These are phyloP conservation scores for Sugiyamaella grinbergsii DNA, from an alignment of 1,139 yeast species.

Conservation along the genomic window DNA sequence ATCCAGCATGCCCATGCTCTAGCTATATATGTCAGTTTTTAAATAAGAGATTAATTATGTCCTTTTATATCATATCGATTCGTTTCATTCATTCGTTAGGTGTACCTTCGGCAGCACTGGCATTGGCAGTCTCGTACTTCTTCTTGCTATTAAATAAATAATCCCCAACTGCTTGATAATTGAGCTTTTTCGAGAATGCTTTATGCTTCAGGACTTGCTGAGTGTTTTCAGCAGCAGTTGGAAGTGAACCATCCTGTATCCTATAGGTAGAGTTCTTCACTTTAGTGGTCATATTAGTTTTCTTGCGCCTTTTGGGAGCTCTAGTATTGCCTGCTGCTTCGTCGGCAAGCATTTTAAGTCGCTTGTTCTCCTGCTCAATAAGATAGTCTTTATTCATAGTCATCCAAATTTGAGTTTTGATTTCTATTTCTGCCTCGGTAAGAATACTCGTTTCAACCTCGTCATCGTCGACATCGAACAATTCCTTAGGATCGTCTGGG, in stretches of 20 bases:
- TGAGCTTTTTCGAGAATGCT: slow-evolving; percentile 76
- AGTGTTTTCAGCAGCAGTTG: slow-evolving; percentile 69
- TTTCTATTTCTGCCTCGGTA: slow-evolving; percentile 62
- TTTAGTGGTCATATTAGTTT: slow-evolving; percentile 30
- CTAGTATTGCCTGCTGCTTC: slow-evolving; percentile 47
- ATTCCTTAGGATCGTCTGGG: slow-evolving; percentile 59
- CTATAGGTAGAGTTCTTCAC: slow-evolving; percentile 38
- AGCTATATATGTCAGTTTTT: too few species aligned
- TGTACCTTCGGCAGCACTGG: background rate
- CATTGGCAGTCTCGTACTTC: background rate
- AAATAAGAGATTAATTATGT: too few species aligned
- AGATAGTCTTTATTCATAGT: slow-evolving; percentile 85
- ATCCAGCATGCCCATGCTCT: too few species aligned
- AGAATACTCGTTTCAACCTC: slow-evolving; percentile 65
- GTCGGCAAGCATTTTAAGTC: slow-evolving; percentile 86
- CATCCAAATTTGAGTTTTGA: slow-evolving; percentile 84
- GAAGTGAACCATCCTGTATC: slow-evolving; percentile 48
- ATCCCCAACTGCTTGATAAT: slow-evolving; percentile 50
- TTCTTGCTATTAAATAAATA: slow-evolving; percentile 3
- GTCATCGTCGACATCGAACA: slow-evolving; percentile 81
- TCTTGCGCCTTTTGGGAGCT: slow-evolving; percentile 42
- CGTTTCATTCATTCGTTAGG: slow-evolving; percentile 4
- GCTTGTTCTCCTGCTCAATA: slow-evolving; percentile 79
- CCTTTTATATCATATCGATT: background rate
- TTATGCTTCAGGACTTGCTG: slow-evolving; percentile 13